phyloP scores from a whole-genome alignment of 2,329 filamentous ascomycete species.

The Aspergillus sergii region DNA sequence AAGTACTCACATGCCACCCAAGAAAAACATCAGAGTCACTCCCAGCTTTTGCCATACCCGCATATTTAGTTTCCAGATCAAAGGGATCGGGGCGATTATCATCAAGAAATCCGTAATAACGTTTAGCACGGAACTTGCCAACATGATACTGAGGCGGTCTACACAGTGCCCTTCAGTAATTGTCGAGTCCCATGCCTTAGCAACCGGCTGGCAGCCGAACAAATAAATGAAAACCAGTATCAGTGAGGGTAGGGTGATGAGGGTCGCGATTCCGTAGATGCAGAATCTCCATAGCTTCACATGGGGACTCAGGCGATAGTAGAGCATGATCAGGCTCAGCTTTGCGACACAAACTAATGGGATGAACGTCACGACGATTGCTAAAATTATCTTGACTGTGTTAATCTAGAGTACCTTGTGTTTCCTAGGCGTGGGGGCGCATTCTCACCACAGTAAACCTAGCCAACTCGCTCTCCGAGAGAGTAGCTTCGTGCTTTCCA shows the following conservation, averaged over 20 bases:
- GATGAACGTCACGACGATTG: neutral
- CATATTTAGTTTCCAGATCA: conserved; percentile 1
- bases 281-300: neutral
- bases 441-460: neutral
- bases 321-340: neutral
- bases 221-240: neutral
- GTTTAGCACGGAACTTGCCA: neutral
- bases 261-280: neutral
- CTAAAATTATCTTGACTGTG: neutral
- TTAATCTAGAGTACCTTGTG: neutral
- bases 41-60: neutral
- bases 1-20: neutral
- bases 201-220: neutral
- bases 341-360: neutral
- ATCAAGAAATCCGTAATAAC: neutral
- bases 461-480: neutral
- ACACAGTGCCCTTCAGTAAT: neutral
- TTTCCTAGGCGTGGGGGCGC: neutral
- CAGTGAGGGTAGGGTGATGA: neutral
- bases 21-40: neutral
- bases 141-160: neutral
- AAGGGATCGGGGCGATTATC: neutral
- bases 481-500: neutral
- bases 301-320: neutral
- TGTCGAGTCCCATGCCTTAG: neutral